Evolutionary conservation across 306 rosid species (phyloP), one percentile per base, ranked within the genome.

Genomic region (Cucumis hystrix): DNA sequence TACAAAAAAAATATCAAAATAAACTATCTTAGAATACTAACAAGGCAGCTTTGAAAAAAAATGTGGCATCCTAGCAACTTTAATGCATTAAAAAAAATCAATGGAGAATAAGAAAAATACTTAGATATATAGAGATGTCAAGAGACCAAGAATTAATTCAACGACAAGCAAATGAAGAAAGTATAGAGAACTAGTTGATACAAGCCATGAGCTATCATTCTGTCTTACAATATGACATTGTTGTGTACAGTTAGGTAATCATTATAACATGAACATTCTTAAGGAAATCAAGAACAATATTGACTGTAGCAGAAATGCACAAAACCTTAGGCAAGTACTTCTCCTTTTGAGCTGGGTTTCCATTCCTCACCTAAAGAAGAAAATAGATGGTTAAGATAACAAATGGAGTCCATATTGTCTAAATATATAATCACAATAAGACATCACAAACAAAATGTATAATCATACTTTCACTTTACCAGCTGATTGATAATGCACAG

Each of bases 241-340:
- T n/a, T n/a, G n/a, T n/a, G n/a, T n/a, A n/a, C n/a, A n/a, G n/a
- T n/a, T n/a, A n/a, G n/a, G n/a, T n/a, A n/a, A n/a, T n/a, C n/a
- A n/a, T n/a, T n/a, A n/a, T n/a, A n/a, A n/a, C n/a, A n/a, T n/a
- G n/a, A n/a, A n/a, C n/a, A n/a, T n/a, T 9, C 3, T 47, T 47
- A 47, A 13, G 72, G 82, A 17, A 60, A 60, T 1, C 1, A 10
- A 41, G 77, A 63, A 28, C 13, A 73, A 75, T n/a, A n/a, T n/a
- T 49, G 56, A 78, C 35, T 77, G 58, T 62, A 14, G 81, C 75
- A 28, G 55, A 52, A 72, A 57, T 70, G 77, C 79, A 64, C 45
- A 71, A 77, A 87, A 94, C 98, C 98, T 94, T 87, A 30, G 97
- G 95, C 85, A 94, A 87, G 87, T 92, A 91, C 83, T 92, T 92